Base-by-base conservation (phyloP, 352 stramenopile genomes). In the Pythium guiyangense region DNA sequence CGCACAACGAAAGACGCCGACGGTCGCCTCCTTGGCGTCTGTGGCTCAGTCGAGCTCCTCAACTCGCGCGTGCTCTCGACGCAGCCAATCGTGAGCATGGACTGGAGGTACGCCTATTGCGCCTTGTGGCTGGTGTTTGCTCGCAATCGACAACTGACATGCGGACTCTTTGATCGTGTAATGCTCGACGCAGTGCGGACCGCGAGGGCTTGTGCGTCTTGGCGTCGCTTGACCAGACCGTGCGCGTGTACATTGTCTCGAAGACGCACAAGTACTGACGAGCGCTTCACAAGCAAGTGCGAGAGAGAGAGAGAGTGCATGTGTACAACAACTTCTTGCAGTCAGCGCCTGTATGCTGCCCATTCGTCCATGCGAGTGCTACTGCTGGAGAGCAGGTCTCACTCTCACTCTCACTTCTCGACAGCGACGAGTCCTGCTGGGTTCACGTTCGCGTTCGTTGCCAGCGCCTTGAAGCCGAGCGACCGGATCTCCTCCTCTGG, bases 21-120 rank as follows among this genome's bases (percentile, higher is more conserved):
- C 26, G 87, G 87, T 43, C 57, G 80, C 10, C 76, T 92, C 25
- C 76, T 90, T 22, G 96, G 96, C 40, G 86, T 98, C 2, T 86
- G 79, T 53, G 96, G 96, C 37, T 84, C 74, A 0, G 88, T 98
- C 6, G 94, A 99, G 70, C 73, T 98, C 42, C 84, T 99, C 25
- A 98, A 98, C 69, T 97, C 89, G 45, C 77, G 94, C 39, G 82
- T 98, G 22, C 81, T 98, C 44, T 97, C 85, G n/a, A 98, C 96
- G 8, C 96, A 98, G 68, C 96, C 96, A 6, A 97, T 98, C 55
- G 76, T 98, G 29, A 96, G 86, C 63, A 97, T 98, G 73, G 96
- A 99, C 74, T 99, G 96, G 96, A 97, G 77, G 74, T 87, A 42
- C n/a, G 57, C 35, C 31, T 6, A 20, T 6, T 39, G 48, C 25